Conservation (phyloP, 768 basidiomycete genomes). For the Gloeopeniophorella convolvens region DNA sequence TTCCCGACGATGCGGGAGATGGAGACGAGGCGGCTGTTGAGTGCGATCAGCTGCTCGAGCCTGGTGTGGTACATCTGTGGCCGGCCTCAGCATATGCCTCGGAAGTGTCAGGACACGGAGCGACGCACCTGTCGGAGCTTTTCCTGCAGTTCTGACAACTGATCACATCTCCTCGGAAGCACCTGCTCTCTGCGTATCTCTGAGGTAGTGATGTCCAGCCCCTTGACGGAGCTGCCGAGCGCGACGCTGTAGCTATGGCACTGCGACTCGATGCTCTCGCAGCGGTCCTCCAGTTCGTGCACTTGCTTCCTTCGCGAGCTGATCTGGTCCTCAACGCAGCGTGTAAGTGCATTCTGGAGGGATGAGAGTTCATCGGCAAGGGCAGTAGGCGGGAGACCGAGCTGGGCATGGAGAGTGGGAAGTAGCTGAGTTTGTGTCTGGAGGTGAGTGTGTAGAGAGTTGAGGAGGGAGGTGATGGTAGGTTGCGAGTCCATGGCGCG, state of each 20-base stretch:
- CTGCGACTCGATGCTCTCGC: constrained; percentile 52
- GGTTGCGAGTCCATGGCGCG: constrained; percentile 10
- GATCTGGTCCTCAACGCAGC: constrained; percentile 71
- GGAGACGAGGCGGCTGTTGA: constrained; percentile 57
- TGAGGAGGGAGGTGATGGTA: constrained; percentile 57
- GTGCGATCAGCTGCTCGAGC: constrained; percentile 63
- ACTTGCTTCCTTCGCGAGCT: constrained; percentile 67
- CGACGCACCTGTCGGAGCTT: constrained; percentile 69
- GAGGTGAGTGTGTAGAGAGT: constrained; percentile 71
- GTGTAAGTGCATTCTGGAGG: constrained; percentile 68
- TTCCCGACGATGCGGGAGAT: constrained; percentile 56
- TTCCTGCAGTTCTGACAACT: constrained; percentile 65
- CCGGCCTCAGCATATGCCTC: not conserved
- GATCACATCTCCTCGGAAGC: constrained; percentile 65
- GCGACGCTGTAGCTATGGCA: constrained; percentile 63
- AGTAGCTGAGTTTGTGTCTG: constrained; percentile 78
- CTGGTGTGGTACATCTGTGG: constrained; percentile 68
- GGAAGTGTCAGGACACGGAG: not conserved
- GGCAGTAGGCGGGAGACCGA: constrained; percentile 73
- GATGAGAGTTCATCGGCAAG: constrained; percentile 73
- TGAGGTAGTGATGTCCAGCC: constrained; percentile 53
- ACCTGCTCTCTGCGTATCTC: constrained; percentile 68
- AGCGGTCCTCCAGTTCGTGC: constrained; percentile 62
- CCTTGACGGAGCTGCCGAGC: constrained; percentile 66
- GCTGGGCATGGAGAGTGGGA: constrained; percentile 75